Conservation (phyloP, 2,329 filamentous ascomycete species). For the Xylariales sp. region DNA sequence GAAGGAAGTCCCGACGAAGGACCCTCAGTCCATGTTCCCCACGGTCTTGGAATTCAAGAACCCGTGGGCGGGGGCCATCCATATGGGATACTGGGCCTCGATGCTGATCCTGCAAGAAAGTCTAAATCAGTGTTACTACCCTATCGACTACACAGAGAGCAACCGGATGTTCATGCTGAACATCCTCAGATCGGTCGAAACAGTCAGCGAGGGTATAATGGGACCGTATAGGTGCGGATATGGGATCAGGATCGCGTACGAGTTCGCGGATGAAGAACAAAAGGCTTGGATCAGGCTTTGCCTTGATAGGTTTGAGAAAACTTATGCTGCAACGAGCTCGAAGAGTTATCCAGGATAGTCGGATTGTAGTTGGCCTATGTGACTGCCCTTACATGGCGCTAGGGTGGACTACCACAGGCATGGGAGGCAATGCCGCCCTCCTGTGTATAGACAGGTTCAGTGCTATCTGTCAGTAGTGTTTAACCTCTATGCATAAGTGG, state of each 20-base stretch:
- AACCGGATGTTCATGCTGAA: conserved; percentile 24
- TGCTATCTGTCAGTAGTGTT: too few species aligned
- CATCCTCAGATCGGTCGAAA: conserved; percentile 34
- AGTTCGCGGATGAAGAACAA: conserved; percentile 29
- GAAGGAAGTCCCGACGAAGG: conserved; percentile 23
- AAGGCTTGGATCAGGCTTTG: conserved; percentile 30
- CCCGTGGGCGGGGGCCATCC: conserved; percentile 30
- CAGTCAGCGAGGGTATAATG: conserved; percentile 30
- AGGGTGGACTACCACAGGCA: too few species aligned
- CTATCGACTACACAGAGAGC: conserved; percentile 19
- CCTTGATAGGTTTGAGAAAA: conserved; percentile 26
- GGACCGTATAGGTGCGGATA: conserved; percentile 35
- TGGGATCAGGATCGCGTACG: conserved; percentile 33
- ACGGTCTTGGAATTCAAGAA: conserved; percentile 27
- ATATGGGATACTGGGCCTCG: conserved; percentile 33
- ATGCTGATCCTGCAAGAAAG: conserved; percentile 35
- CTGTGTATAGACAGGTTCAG: too few species aligned
- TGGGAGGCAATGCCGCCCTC: too few species aligned
- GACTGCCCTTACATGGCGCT: too few species aligned
- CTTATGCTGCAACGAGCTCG: conserved; percentile 23
- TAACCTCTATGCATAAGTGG: too few species aligned
- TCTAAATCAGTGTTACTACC: conserved; percentile 27
- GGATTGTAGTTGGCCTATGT: too few species aligned
- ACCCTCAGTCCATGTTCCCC: conserved; percentile 28
- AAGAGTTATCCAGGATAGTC: background rate